These are phyloP conservation scores for Candida michaelii DNA, from an alignment of 805 yeast genomes.

Conservation along the genomic window DNA sequence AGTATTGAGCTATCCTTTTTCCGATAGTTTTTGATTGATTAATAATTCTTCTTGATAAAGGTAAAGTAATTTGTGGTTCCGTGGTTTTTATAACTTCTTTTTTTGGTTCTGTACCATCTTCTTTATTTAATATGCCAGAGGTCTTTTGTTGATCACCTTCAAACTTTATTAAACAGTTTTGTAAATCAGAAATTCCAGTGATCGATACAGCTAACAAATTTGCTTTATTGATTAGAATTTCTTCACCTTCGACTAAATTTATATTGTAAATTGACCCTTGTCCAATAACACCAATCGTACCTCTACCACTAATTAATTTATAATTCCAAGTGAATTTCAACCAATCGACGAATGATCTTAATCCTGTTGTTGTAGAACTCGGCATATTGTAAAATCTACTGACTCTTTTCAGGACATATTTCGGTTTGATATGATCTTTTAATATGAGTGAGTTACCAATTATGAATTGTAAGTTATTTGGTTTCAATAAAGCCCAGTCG, in stretches of 20 bases:
- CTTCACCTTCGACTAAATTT: conserved; percentile 45
- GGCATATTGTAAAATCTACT: conserved; percentile 21
- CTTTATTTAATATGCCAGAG: too few relatives aligned
- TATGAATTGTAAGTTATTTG: conserved; percentile 48
- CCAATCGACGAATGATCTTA: conserved; percentile 30
- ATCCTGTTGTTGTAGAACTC: conserved; percentile 27
- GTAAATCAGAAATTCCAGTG: conserved; percentile 47
- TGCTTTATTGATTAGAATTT: conserved; percentile 44
- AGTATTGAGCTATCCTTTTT: background rate
- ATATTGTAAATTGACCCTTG: conserved; percentile 53
- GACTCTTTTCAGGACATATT: conserved; percentile 32
- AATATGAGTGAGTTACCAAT: conserved; percentile 53
- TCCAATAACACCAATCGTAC: conserved; percentile 54
- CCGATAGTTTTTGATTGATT: background rate
- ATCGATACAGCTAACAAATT: conserved; percentile 52
- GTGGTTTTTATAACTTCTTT: background rate
- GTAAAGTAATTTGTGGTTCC: background rate
- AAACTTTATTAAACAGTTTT: conserved; percentile 33
- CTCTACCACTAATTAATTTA: conserved; percentile 55
- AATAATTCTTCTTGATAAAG: background rate
- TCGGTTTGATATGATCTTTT: conserved; percentile 39
- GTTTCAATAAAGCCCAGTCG: conserved; percentile 62
- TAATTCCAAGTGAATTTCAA: conserved; percentile 41
- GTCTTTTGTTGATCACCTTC: too few relatives aligned
- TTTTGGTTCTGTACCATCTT: background rate